Conservation (phyloP, 805 yeast species). For the Starmerella bacillaris region DNA sequence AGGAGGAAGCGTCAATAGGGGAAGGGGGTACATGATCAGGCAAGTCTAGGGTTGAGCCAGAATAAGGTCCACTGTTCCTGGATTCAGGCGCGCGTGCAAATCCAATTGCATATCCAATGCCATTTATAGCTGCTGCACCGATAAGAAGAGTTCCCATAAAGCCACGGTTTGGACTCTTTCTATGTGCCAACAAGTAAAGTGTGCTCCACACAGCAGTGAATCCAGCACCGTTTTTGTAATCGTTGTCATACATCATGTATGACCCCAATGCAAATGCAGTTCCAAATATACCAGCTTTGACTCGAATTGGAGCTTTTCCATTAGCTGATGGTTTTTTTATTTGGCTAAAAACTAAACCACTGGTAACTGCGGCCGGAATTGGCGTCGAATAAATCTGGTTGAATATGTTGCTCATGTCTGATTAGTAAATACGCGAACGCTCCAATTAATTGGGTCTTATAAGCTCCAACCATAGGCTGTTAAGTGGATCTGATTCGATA, state of each 20-base stretch:
- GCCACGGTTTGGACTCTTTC: conserved; percentile 10
- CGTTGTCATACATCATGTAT: conserved; percentile 19
- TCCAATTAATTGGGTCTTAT: no score
- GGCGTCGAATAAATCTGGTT: not conserved
- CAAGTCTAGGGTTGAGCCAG: no score
- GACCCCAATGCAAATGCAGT: conserved; percentile 18
- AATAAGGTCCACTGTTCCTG: no score
- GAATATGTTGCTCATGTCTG: not conserved
- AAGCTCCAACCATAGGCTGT: no score
- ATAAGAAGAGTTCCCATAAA: conserved; percentile 7
- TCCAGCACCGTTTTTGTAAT: conserved; percentile 19
- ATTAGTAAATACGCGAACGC: no score
- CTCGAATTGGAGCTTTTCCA: conserved; percentile 11
- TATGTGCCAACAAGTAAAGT: conserved; percentile 16
- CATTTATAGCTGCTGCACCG: conserved; percentile 11
- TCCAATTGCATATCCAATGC: conserved; percentile 14
- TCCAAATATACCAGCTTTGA: conserved; percentile 16
- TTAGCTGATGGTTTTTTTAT: conserved; percentile 9
- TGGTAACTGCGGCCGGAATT: conserved; percentile 14
- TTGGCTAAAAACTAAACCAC: conserved; percentile 13
- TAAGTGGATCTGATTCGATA: no score
- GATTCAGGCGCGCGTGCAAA: conserved; percentile 5
- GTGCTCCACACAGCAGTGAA: conserved; percentile 18
- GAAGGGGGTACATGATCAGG: no score
- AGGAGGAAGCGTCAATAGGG: no score